A percentile compares a stretch with the other conserved stretches of the same genome.
Evolutionary conservation across 148 eudicot genomes (phyloP).

Genomic region (Chenopodium suecicum): DNA sequence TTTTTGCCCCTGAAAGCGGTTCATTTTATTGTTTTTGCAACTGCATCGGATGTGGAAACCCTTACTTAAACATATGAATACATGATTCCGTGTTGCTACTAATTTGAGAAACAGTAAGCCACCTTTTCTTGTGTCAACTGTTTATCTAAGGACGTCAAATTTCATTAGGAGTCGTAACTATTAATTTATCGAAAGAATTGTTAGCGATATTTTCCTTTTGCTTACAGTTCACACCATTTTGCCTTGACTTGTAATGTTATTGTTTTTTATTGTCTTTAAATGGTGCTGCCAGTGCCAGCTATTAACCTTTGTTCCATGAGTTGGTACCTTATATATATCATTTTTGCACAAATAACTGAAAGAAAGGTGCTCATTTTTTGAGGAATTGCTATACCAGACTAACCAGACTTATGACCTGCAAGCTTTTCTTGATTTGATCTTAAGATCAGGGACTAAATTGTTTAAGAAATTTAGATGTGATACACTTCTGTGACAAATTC

Average conservation of each 20-base stretch:
- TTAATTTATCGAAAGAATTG: background rate
- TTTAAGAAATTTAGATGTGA: background rate
- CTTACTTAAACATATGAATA: background rate
- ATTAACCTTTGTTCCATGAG: background rate
- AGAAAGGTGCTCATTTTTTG: background rate
- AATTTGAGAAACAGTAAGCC: background rate
- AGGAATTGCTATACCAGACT: no score
- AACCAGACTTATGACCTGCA: background rate
- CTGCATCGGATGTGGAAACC: background rate
- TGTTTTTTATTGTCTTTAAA: background rate
- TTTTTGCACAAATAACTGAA: background rate
- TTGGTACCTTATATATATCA: background rate
- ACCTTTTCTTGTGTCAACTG: background rate
- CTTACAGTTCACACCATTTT: background rate
- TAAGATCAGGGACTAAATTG: background rate
- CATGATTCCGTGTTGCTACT: background rate
- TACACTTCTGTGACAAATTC: background rate
- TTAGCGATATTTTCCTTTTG: background rate
- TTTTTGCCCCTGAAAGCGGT: background rate
- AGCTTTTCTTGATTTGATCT: background rate
- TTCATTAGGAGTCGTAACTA: background rate
- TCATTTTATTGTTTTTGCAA: no score
- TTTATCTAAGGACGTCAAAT: background rate
- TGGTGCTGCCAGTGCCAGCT: background rate
- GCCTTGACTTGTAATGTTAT: background rate